phyloP scores from a whole-genome alignment of 208 protist genomes.

The Leishmania guyanensis region DNA sequence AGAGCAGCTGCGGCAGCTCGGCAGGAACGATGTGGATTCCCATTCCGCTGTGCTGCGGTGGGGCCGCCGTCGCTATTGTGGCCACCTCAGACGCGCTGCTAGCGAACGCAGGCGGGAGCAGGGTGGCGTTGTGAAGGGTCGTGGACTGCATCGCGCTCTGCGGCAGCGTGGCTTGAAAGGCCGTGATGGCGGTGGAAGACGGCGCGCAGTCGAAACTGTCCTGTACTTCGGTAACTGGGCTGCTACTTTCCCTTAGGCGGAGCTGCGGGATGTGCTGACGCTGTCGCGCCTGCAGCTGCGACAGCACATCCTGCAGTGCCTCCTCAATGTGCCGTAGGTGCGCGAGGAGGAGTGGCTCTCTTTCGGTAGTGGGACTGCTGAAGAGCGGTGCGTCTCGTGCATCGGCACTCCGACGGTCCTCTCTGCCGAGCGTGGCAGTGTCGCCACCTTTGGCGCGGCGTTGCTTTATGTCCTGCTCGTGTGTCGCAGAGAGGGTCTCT shows the following conservation, averaged over 20 bases:
- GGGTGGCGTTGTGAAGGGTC: neutral
- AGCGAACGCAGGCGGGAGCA: neutral
- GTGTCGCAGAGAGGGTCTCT: neutral
- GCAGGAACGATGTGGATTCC: too few relatives aligned
- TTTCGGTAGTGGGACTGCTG: constrained; percentile 15
- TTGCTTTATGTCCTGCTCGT: neutral
- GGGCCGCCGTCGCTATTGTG: neutral
- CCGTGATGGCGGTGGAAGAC: neutral
- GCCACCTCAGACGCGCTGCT: neutral
- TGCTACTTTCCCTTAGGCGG: too few relatives aligned
- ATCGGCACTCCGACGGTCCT: neutral
- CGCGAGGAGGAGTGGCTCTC: constrained; percentile 18
- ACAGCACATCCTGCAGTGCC: constrained; percentile 19
- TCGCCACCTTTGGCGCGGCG: neutral
- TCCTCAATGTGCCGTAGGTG: constrained; percentile 25
- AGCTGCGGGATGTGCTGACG: neutral
- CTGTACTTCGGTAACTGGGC: neutral
- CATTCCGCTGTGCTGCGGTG: neutral
- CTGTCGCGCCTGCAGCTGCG: constrained; percentile 12
- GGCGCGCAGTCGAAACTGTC: neutral
- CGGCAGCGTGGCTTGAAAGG: neutral
- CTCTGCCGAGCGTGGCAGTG: neutral
- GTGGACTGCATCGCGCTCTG: too few relatives aligned
- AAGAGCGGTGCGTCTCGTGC: neutral
- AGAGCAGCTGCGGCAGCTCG: constrained; percentile 11